Evolutionary conservation across 2,329 filamentous ascomycete species (phyloP), one percentile per base, ranked within the genome.

Genomic region (Magnaporthiopsis rhizophila): DNA sequence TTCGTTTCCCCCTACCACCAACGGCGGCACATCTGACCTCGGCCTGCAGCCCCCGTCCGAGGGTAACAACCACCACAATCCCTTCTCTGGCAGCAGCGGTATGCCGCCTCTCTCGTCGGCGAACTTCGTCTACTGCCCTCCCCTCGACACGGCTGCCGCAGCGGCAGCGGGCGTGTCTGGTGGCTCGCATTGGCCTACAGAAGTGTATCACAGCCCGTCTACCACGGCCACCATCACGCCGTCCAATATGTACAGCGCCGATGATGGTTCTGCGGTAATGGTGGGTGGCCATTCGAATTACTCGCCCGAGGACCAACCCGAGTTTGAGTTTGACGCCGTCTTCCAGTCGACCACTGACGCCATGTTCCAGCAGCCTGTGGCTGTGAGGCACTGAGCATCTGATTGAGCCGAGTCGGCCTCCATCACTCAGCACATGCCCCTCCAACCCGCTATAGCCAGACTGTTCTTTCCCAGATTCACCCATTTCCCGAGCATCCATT

Each of bases 91-190:
- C 36, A 24, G 59, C 30, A 21, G 68, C 13, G 64, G 64, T 12
- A 66, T 64, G 56, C 58, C 69, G 21, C 69, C 69, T 32, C 69
- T 72, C 57, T 71, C 71, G 2, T 71, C 72, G 4, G 68, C 71
- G 11, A 66, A 65, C 15, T 73, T 74, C 58, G 32, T 34, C 24
- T 30, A 59, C 36, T 50, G 56, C 32, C 34, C 57, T 21, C 36
- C 57, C n/a, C 53, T 63, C 24, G 56, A 63, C 34, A 50, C 58
- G 18, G 26, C n/a, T 26, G 67, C 69, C 32, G 69, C 66, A 26
- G 62, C 50, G 24, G 24, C 45, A 24, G 45, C 45, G 18, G 45
- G 62, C 2, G 59, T 65, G 18, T 58, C 66, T 2, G 65, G 64
- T 24, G 45, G 64, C n/a, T 62, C 61, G n/a, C 63, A 59, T 9